Base-by-base conservation (phyloP, 1,139 yeast genomes). In the Chernovozyma sophiae-reginae region DNA sequence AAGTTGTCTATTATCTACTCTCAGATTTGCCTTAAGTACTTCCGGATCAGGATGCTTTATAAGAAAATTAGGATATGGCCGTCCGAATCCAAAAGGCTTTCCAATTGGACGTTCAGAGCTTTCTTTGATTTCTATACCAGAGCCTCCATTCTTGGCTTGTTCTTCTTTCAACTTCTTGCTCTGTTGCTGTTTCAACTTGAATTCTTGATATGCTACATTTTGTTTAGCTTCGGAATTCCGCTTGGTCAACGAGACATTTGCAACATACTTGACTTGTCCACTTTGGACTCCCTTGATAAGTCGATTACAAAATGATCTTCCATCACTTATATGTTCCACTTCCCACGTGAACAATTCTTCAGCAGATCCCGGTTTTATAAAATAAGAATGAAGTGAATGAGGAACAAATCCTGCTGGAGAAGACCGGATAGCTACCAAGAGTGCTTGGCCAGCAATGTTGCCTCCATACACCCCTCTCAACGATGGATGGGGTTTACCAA, bases 251-350 rank as follows among this genome's bases (percentile, higher is more conserved):
- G 87, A 72, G 6, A 81, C 59, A 25, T 72, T 72, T 14, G 82
- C 75, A 16, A 72, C 63, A 50, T 73, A 80, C 27, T 72, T 70
- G 35, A 79, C 51, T 15, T 59, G 56, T 11, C 74, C 77, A 18
- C 66, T 54, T 54, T 82, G 89, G 30, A 58, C 62, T 0, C 81
- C 85, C 33, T 66, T 63, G 4, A 83, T 72, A 30, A 77, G 71
- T 38, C 85, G 68, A 35, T 82, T 81, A 33, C 72, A 65, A 51
- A 79, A 84, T 42, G 48, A 79, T 41, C 73, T 76, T 3, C 94
- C 94, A 41, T 74, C 58, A 32, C 68, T 62, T n/a, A 62, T 55
- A 23, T 38, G 39, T 4, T 58, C 60, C 4, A 66, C 65, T 38
- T 57, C 56, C 68, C 72, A 70, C 14, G 55, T 51, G 37, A 67